Base-by-base conservation (phyloP, 768 basidiomycete species). In the Hydnum rufescens region DNA sequence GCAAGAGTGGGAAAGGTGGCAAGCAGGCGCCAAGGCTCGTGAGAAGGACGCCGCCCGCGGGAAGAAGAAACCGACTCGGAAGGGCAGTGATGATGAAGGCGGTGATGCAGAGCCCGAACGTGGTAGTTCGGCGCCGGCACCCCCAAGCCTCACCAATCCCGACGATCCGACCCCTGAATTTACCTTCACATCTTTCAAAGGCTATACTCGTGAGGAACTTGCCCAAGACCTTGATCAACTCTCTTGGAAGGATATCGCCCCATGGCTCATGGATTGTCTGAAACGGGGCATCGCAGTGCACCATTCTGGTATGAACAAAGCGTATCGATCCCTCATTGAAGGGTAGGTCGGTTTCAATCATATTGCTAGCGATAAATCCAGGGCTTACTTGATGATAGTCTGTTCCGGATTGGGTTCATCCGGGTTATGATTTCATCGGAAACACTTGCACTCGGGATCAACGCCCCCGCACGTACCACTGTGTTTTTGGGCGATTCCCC, bases 371-470 rank as follows among this genome's bases (percentile, higher is more conserved):
- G 18, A 42, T 5, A 43, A 19, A 26, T 53, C 16, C 23, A 39
- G 1, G 13, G 5, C 30, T 52, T 22, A 23, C 25, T 0, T 3
- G 4, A 46, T 49, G 3, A 47, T 56, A 78, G 76, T 54, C 61
- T 79, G 42, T 82, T 80, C 62, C 72, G 80, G 22, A 64, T 67
- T 28, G 77, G 79, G 1, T 77, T 74, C 55, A 54, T 83, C 42
- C 73, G 75, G 19, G 75, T 83, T 4, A 67, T 82, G 30, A 73
- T 83, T 55, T 74, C 81, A 5, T 82, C 80, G 52, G 74, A 75
- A 1, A 82, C 80, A 3, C 66, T 82, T 52, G 80, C 81, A 1
- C 66, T 83, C 13, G 82, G 81, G 53, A 83, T 83, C 58, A 83
- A 83, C 58, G 80, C 79, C 0, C 81, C 81, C 0, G 70, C 78